phyloP scores from a whole-genome alignment of 2,329 filamentous ascomycete genomes.

The Rhynchosporium graminicola region DNA sequence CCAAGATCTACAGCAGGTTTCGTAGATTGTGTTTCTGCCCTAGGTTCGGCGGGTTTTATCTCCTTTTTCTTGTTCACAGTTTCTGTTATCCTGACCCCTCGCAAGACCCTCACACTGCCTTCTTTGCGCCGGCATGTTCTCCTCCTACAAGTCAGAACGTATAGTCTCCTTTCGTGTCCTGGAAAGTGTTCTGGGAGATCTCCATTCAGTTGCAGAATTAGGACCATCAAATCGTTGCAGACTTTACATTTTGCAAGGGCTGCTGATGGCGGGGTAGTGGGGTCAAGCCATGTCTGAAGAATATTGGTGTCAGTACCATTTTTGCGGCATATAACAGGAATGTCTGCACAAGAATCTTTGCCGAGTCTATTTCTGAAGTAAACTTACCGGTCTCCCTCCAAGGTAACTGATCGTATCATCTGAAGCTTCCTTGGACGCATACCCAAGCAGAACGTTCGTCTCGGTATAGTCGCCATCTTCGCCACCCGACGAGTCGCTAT shows the following conservation, averaged over 20 bases:
- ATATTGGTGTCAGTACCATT: not conserved
- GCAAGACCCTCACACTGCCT: conserved; percentile 76
- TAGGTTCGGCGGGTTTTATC: conserved; percentile 37
- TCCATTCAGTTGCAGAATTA: conserved; percentile 88
- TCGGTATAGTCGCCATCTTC: conserved; percentile 70
- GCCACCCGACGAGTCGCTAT: conserved; percentile 79
- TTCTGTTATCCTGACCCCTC: conserved; percentile 59
- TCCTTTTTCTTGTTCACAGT: conserved; percentile 36
- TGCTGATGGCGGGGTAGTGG: conserved; percentile 69
- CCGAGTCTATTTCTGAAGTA: not conserved
- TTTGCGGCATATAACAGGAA: not conserved
- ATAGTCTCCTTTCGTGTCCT: conserved; percentile 82
- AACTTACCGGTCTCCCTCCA: conserved; percentile 78
- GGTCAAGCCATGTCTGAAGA: conserved; percentile 77
- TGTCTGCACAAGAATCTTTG: not conserved
- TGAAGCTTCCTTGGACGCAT: conserved; percentile 73
- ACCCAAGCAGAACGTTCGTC: conserved; percentile 88
- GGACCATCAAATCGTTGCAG: conserved; percentile 79
- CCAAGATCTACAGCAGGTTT: conserved; percentile 51
- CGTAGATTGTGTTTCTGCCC: conserved; percentile 33
- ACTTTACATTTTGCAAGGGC: conserved; percentile 81
- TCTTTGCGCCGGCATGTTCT: conserved; percentile 79
- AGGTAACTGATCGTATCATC: conserved; percentile 83
- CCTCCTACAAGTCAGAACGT: conserved; percentile 79
- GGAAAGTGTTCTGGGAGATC: conserved; percentile 86